Evolutionary conservation across 768 basidiomycete species (phyloP), one percentile per base, ranked within the genome.

Genomic region (Kwoniella dendrophila): DNA sequence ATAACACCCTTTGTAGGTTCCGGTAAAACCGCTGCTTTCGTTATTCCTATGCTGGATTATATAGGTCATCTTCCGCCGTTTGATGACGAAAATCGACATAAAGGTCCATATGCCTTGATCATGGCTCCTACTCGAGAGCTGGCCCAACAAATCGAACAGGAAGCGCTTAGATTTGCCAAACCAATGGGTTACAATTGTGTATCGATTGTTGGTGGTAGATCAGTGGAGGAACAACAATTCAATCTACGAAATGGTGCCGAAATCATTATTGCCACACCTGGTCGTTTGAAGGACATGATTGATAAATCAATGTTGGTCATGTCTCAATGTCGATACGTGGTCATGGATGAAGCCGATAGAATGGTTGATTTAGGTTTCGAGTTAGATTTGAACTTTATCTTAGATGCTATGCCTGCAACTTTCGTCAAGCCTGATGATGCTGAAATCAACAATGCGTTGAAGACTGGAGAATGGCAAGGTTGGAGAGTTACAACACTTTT

Each of bases 291-390:
- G 80, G 96, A 98, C 76, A 92, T 97, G 57, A 88, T 99, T 63
- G 95, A 99, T 81, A 87, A 93, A 22, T 90, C 90, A 78, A 92
- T 98, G 47, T 84, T 99, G 43, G 96, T 99, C 20, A 84, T 99
- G 44, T 89, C 90, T 6, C 96, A 99, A 79, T 98, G 96, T 79
- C 91, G 92, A 1, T 98, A 99, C 75, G 88, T 99, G 62, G 95
- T 99, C 68, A 96, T 99, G 96, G 96, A 99, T 78, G 96, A 99
- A 83, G 96, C 96, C 16, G 96, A 99, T 79, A 86, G 96, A 53
- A 98, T 99, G 96, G 94, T 99, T 64, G 88, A 94, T 74, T 86
- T 98, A 30, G 96, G 96, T 16, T 99, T 99, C 77, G 96, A 99
- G 79, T 86, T 85, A 16, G 94, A 96, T 77, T 81, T 99, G 47